phyloP scores from a whole-genome alignment of 1,284 basidiomycete species.

The Pisolithus thermaeus region DNA sequence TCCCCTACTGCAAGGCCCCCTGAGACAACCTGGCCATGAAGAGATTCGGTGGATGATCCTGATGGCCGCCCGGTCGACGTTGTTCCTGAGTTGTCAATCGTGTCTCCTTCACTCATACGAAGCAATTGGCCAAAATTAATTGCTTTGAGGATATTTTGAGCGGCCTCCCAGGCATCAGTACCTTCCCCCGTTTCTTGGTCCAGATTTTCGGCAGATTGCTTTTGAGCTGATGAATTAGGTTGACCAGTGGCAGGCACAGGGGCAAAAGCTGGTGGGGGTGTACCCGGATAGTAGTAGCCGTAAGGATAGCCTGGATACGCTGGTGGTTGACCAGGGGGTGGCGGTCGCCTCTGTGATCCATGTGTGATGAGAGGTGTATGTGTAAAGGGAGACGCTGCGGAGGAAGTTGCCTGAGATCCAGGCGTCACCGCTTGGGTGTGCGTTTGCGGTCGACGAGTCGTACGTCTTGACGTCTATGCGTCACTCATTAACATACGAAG shows the following conservation, averaged over 20 bases:
- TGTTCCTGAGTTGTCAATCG: conserved; percentile 10
- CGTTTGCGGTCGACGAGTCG: conserved; percentile 65
- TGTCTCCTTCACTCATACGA: conserved; percentile 35
- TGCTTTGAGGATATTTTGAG: conserved; percentile 67
- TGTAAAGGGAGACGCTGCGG: conserved; percentile 51
- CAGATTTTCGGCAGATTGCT: conserved; percentile 13
- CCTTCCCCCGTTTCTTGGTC: conserved; percentile 37
- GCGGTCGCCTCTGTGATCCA: conserved; percentile 30
- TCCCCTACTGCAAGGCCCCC: conserved; percentile 2
- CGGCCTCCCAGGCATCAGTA: conserved; percentile 64
- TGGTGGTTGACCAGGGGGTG: conserved; percentile 25
- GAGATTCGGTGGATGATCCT: neutral
- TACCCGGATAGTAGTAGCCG: conserved; percentile 20
- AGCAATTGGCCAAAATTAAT: conserved; percentile 62
- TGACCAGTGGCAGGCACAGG: conserved; percentile 2
- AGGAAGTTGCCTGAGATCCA: conserved; percentile 27
- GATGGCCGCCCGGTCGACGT: conserved; percentile 4
- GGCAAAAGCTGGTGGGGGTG: conserved; percentile 4
- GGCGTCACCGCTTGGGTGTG: conserved; percentile 36
- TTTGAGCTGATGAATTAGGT: conserved; percentile 5
- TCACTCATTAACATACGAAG: conserved; percentile 7
- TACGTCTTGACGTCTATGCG: conserved; percentile 55
- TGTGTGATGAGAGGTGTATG: conserved; percentile 45
- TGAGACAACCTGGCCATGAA: conserved; percentile 5
- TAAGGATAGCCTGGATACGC: conserved; percentile 23